phyloP scores from a whole-genome alignment of 495 filamentous ascomycete species.

The Physcia stellaris region DNA sequence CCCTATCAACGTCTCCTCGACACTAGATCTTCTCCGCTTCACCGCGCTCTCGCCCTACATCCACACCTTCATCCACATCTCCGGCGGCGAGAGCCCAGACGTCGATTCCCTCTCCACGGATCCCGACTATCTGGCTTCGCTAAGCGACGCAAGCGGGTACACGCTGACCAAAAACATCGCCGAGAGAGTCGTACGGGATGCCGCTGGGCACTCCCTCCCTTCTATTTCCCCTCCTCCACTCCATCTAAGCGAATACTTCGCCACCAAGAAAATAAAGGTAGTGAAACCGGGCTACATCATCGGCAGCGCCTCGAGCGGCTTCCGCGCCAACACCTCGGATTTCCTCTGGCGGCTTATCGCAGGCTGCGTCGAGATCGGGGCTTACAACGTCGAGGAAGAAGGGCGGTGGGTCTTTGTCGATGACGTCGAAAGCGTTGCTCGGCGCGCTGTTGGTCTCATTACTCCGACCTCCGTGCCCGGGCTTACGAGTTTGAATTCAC shows the following conservation, averaged over 20 bases:
- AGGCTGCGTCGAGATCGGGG: conserved; percentile 12
- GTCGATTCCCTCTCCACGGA: conserved; percentile 7
- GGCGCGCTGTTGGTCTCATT: no score
- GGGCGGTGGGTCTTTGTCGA: conserved; percentile 16
- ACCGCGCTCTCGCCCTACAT: conserved; percentile 4
- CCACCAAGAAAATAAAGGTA: no score
- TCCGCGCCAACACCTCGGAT: conserved; percentile 20
- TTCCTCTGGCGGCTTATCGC: conserved; percentile 25
- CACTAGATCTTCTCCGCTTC: conserved; percentile 21
- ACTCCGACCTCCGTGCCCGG: no score
- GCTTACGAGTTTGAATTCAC: no score
- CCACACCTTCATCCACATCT: conserved; percentile 16
- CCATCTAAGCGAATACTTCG: no score
- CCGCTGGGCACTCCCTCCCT: background rate
- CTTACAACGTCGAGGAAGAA: conserved; percentile 14
- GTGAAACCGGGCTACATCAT: conserved; percentile 25
- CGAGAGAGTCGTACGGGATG: conserved; percentile 16
- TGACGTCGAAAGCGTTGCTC: conserved; percentile 16
- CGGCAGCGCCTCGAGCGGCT: conserved; percentile 15
- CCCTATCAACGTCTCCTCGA: conserved; percentile 27
- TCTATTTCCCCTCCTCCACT: background rate
- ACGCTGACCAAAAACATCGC: conserved; percentile 23
- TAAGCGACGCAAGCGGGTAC: conserved; percentile 18
- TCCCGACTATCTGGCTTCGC: background rate
- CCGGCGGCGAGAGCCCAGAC: conserved; percentile 14